Evolutionary conservation across 352 stramenopile genomes (phyloP).

Genomic region (Globisporangium spinosum): DNA sequence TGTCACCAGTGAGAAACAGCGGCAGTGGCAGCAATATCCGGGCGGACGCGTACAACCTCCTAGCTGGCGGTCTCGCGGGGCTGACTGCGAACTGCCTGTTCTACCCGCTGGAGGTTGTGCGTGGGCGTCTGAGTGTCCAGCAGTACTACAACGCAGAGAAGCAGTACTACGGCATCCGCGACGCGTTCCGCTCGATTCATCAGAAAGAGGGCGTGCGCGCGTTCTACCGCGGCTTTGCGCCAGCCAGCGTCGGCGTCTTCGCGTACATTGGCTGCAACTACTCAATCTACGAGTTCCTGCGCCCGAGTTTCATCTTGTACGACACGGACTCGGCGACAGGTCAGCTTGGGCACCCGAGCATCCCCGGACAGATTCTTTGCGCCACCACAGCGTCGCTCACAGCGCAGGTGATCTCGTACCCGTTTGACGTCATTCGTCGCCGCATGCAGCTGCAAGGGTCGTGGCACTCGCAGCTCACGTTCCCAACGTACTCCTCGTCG

Average conservation of each 20-base stretch:
- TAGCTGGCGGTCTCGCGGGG: slow-evolving; percentile 60
- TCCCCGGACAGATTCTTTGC: slow-evolving; percentile 77
- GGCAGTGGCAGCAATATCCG: slow-evolving; percentile 19
- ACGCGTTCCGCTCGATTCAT: slow-evolving; percentile 53
- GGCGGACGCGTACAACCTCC: slow-evolving; percentile 50
- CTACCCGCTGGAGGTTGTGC: slow-evolving; percentile 78
- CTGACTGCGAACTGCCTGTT: slow-evolving; percentile 66
- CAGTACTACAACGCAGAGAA: slow-evolving; percentile 47
- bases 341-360: slow-evolving; percentile 58
- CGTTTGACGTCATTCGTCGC: slow-evolving; percentile 76
- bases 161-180: slow-evolving; percentile 44
- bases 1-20: not conserved
- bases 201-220: slow-evolving; percentile 40
- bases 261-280: slow-evolving; percentile 85
- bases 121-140: slow-evolving; percentile 66
- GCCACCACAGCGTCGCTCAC: slow-evolving; percentile 61
- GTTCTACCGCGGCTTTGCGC: slow-evolving; percentile 76
- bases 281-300: slow-evolving; percentile 80
- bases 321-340: slow-evolving; percentile 50
- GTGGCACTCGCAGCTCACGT: slow-evolving; percentile 58
- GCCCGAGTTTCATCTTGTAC: slow-evolving; percentile 76
- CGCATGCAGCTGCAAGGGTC: slow-evolving; percentile 72
- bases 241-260: slow-evolving; percentile 70
- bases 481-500: slow-evolving; percentile 65
- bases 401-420: slow-evolving; percentile 75